These are phyloP conservation scores for Tetratostichococcus sp. DNA, from an alignment of 139 green algal species.

Conservation along the genomic window DNA sequence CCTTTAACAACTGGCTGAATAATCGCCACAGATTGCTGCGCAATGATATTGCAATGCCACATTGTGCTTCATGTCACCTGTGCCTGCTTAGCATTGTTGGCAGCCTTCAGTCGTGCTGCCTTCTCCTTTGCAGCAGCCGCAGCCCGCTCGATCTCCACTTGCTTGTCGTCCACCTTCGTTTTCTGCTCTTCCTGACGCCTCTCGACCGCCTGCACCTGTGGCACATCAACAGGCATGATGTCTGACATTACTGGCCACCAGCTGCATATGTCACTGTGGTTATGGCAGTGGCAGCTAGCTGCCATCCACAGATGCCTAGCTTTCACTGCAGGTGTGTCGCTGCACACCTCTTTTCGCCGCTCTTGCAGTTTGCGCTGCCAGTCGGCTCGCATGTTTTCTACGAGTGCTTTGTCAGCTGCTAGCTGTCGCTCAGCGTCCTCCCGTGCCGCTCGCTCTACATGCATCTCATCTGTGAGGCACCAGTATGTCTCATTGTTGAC, in stretches of 20 bases:
- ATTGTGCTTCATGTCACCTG: too few relatives aligned
- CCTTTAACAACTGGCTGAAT: too few relatives aligned
- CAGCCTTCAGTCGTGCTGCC: not conserved
- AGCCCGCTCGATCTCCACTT: constrained; percentile 12
- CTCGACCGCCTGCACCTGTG: constrained; percentile 72
- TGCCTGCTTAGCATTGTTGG: constrained; percentile 45
- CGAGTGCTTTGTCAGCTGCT: constrained; percentile 40
- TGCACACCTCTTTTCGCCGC: constrained; percentile 60
- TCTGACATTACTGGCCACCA: not conserved
- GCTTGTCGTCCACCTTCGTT: constrained; percentile 6
- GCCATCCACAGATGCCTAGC: not conserved
- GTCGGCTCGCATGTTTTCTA: constrained; percentile 52
- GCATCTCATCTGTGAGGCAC: constrained; percentile 49
- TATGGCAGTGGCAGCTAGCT: not conserved
- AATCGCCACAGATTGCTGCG: too few relatives aligned
- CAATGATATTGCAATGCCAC: too few relatives aligned
- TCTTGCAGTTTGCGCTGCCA: constrained; percentile 50
- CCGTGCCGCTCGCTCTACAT: constrained; percentile 59
- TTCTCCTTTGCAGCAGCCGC: not conserved
- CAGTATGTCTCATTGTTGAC: too few relatives aligned
- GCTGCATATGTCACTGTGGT: not conserved
- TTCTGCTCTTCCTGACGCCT: constrained; percentile 62
- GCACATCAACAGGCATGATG: not conserved
- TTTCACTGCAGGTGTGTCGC: not conserved
- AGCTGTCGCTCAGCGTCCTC: constrained; percentile 77